Conservation (phyloP, 2,329 filamentous ascomycete species). For the Escovopsis sp. region DNA sequence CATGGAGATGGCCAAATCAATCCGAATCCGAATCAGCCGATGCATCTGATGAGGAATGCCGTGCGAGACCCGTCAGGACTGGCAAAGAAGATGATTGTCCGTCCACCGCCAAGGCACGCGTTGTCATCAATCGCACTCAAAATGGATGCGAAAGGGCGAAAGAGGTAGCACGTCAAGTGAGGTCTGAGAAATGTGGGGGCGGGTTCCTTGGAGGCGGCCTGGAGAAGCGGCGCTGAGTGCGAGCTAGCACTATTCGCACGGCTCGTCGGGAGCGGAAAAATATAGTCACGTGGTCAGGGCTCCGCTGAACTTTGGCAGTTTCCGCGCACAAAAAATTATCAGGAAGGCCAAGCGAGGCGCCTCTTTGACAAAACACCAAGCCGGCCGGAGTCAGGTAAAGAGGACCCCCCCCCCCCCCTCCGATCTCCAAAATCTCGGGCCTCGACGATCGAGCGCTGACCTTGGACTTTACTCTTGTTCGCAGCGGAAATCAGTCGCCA, state of each 20-base stretch:
- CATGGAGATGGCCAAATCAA: too few relatives aligned
- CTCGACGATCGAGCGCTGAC: constrained; percentile 16
- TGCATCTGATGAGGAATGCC: too few relatives aligned
- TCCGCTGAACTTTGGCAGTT: constrained; percentile 13
- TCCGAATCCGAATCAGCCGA: too few relatives aligned
- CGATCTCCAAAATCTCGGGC: constrained; percentile 7
- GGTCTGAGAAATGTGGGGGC: background rate
- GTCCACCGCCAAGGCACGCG: background rate
- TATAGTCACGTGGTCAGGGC: constrained; percentile 23
- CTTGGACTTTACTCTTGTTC: constrained; percentile 16
- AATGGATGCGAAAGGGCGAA: background rate
- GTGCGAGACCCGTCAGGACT: too few relatives aligned
- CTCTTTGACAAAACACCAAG: constrained; percentile 25
- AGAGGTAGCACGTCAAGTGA: background rate
- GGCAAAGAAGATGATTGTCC: too few relatives aligned
- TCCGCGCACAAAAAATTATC: constrained; percentile 26
- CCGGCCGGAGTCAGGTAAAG: constrained; percentile 25
- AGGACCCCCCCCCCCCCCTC: constrained; percentile 7
- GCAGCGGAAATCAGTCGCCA: constrained; percentile 24
- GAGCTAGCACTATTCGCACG: background rate
- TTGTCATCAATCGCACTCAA: background rate
- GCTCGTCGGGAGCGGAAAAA: background rate
- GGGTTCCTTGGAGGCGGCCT: background rate
- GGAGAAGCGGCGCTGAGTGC: background rate
- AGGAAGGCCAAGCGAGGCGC: constrained; percentile 12